Conservation (phyloP, 176 grass and related monocot species). For the Raddia guianensis region DNA sequence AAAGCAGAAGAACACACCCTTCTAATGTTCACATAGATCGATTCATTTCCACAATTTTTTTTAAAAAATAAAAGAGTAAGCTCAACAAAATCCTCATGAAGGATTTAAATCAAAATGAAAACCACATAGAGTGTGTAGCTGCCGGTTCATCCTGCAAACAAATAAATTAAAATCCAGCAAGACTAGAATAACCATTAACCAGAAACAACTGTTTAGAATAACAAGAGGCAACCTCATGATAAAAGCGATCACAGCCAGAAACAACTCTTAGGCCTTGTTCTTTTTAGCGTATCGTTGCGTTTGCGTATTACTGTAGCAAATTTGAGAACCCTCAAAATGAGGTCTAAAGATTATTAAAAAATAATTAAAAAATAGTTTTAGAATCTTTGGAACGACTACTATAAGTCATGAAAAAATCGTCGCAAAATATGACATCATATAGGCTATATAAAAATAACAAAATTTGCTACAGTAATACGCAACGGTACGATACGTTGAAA, state of each 20-base stretch:
- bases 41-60: background rate
- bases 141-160: background rate
- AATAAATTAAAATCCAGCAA: background rate
- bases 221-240: background rate
- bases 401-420: too few species aligned
- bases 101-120: background rate
- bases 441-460: too few species aligned
- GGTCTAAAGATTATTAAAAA: too few species aligned
- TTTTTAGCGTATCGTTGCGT: too few species aligned
- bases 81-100: background rate
- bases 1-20: background rate
- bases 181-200: background rate
- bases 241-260: slow-evolving; percentile 7
- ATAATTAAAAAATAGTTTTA: too few species aligned
- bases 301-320: too few species aligned
- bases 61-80: background rate
- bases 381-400: too few species aligned
- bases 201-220: background rate
- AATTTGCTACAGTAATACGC: too few species aligned
- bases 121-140: background rate
- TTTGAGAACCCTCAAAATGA: too few species aligned
- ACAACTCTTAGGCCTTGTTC: too few species aligned
- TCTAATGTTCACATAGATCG: background rate
- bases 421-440: too few species aligned
- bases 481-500: too few species aligned